These are phyloP conservation scores for Sclerotinia minor DNA, from an alignment of 2,329 filamentous ascomycete genomes.

Conservation along the genomic window DNA sequence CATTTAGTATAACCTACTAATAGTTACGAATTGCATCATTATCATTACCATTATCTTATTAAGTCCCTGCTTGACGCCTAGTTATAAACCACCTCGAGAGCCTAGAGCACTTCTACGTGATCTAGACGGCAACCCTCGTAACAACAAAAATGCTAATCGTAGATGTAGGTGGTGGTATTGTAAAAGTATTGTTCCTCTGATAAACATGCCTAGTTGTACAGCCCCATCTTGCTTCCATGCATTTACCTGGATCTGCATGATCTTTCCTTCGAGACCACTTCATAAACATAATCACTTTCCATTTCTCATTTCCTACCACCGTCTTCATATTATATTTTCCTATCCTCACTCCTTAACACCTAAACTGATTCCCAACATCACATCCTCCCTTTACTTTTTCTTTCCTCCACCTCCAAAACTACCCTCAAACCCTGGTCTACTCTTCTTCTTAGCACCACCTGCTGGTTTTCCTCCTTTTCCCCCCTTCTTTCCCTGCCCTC, in stretches of 20 bases:
- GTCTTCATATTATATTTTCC: constrained; percentile 1
- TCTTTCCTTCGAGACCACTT: not conserved
- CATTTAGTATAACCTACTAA: too few species aligned
- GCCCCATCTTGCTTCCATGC: not conserved
- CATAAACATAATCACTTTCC: constrained; percentile 1
- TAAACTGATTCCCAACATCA: not conserved
- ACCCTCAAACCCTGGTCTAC: constrained; percentile 60
- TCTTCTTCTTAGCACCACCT: constrained; percentile 51
- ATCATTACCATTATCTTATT: too few species aligned
- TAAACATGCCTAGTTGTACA: not conserved
- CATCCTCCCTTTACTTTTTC: constrained; percentile 23
- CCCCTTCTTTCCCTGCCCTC: constrained; percentile 59
- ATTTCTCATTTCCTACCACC: not conserved
- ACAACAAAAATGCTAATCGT: not conserved
- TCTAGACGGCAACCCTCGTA: too few species aligned
- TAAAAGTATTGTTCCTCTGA: not conserved
- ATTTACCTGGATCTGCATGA: not conserved
- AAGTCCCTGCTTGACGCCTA: too few species aligned
- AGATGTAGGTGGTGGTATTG: constrained; percentile 8
- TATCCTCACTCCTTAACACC: not conserved
- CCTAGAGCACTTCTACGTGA: too few species aligned
- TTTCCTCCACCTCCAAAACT: constrained; percentile 41
- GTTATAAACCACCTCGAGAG: too few species aligned
- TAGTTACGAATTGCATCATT: too few species aligned
- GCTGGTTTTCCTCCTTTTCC: constrained; percentile 51